Evolutionary conservation across 352 stramenopile genomes (phyloP).

Genomic region (Phytophthora aleatoria): DNA sequence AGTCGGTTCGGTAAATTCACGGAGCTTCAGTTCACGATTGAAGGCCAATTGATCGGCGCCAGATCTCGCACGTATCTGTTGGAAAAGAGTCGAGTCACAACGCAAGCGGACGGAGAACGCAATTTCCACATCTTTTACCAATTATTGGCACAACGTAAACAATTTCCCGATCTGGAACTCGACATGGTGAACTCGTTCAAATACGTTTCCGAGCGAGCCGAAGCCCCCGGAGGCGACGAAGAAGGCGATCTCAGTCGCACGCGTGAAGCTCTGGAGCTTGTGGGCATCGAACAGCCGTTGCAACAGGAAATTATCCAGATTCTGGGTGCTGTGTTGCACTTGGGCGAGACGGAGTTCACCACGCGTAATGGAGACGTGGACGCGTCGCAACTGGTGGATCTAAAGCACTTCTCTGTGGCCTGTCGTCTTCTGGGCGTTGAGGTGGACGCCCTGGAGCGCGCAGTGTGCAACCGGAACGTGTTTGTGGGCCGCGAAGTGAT

Average conservation of each 20-base stretch:
- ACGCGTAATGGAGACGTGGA: constrained; percentile 80
- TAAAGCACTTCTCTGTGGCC: constrained; percentile 59
- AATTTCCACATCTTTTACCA: constrained; percentile 97
- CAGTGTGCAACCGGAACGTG: constrained; percentile 82
- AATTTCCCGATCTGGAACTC: constrained; percentile 69
- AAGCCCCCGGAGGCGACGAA: constrained; percentile 44
- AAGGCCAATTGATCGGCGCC: constrained; percentile 79
- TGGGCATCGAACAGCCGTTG: constrained; percentile 84
- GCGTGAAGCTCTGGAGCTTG: constrained; percentile 83
- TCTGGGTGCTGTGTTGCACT: constrained; percentile 89
- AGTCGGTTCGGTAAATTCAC: constrained; percentile 90
- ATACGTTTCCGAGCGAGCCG: constrained; percentile 59
- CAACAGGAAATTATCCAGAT: constrained; percentile 91
- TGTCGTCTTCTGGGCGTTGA: constrained; percentile 67
- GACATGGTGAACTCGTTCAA: constrained; percentile 54
- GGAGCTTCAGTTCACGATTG: constrained; percentile 79
- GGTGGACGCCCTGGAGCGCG: constrained; percentile 59
- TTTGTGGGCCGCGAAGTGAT: constrained; percentile 85
- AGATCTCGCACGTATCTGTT: constrained; percentile 91
- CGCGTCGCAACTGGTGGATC: constrained; percentile 62
- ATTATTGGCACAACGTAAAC: constrained; percentile 64
- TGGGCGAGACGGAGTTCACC: constrained; percentile 92
- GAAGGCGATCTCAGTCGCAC: constrained; percentile 76
- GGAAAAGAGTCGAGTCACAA: constrained; percentile 92
- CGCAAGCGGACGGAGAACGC: constrained; percentile 82